A percentile compares a stretch with the other conserved stretches of the same genome.
phyloP scores from a whole-genome alignment of 2,329 filamentous ascomycete genomes.

The Botrytis porri region DNA sequence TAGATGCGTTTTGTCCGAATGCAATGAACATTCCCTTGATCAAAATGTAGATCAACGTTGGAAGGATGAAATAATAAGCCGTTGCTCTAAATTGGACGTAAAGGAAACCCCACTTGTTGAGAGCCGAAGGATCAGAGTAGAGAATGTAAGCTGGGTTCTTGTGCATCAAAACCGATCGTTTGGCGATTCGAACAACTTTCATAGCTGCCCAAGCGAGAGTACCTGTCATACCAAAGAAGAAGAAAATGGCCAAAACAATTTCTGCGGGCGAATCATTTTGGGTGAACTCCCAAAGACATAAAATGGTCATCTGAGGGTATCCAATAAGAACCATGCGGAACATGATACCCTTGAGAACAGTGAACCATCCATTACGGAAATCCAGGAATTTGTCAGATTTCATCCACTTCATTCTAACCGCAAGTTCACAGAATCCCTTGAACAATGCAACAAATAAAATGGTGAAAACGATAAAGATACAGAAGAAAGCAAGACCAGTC shows the following conservation, averaged over 20 bases:
- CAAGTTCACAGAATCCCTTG: constrained; percentile 76
- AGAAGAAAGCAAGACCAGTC: constrained; percentile 86
- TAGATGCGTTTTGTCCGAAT: constrained; percentile 67
- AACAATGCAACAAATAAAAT: constrained; percentile 71
- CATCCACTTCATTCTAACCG: constrained; percentile 73
- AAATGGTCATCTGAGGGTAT: constrained; percentile 84
- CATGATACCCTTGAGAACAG: constrained; percentile 87
- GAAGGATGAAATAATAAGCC: constrained; percentile 92
- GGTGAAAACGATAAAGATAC: constrained; percentile 75
- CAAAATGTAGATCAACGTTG: constrained; percentile 73
- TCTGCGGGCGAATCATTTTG: constrained; percentile 80
- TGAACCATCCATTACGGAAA: constrained; percentile 92
- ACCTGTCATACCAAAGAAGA: constrained; percentile 74
- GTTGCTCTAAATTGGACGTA: constrained; percentile 96
- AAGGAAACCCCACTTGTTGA: constrained; percentile 98
- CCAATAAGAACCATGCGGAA: constrained; percentile 89
- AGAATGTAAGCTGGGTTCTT: constrained; percentile 96
- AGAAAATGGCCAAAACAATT: constrained; percentile 83
- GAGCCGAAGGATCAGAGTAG: constrained; percentile 87
- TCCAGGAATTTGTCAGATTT: constrained; percentile 84
- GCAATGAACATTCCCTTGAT: constrained; percentile 88
- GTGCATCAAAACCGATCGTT: constrained; percentile 85
- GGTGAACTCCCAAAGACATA: constrained; percentile 93
- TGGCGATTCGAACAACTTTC: constrained; percentile 87
- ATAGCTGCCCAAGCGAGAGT: constrained; percentile 82